A percentile compares a stretch with the other conserved stretches of the same genome.
Evolutionary conservation across 129 eudicot genomes (phyloP).

Genomic region (Pseudognaphalium luteoalbum): DNA sequence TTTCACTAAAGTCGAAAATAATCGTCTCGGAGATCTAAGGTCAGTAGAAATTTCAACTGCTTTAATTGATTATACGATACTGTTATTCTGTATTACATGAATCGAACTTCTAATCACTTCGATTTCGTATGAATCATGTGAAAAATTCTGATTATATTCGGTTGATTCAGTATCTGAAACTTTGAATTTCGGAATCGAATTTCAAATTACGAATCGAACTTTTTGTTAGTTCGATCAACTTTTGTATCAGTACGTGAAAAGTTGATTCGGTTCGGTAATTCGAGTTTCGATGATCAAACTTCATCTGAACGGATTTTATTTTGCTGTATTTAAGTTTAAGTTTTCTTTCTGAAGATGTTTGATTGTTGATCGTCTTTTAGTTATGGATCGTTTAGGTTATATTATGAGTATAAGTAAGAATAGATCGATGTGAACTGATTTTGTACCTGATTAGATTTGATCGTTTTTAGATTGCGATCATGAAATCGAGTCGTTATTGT

Average conservation of each 20-base stretch:
- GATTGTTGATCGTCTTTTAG: slow-evolving; percentile 16
- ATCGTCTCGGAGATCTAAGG: slow-evolving; percentile 37
- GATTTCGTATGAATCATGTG: slow-evolving; percentile 7
- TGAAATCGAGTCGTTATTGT: not conserved
- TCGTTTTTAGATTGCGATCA: not conserved
- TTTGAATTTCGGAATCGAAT: slow-evolving; percentile 10
- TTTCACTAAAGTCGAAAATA: slow-evolving; percentile 23
- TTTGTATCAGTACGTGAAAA: slow-evolving; percentile 4
- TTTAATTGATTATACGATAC: not conserved
- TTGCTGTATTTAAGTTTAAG: not conserved
- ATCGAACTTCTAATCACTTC: slow-evolving; percentile 16
- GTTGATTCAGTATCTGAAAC: slow-evolving; percentile 16
- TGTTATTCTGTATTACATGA: not conserved
- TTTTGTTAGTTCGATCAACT: not conserved
- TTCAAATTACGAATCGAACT: not conserved
- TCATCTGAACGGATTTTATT: not conserved
- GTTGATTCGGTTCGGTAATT: no score
- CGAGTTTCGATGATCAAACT: slow-evolving; percentile 5
- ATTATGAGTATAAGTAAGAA: not conserved
- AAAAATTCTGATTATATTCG: not conserved
- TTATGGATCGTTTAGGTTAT: slow-evolving; percentile 8
- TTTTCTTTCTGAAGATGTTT: not conserved
- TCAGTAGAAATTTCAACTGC: slow-evolving; percentile 11
- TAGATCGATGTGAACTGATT: slow-evolving; percentile 20
- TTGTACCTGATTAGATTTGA: not conserved